Conservation (phyloP, 2,329 filamentous ascomycete species). For the Camillea tinctor region DNA sequence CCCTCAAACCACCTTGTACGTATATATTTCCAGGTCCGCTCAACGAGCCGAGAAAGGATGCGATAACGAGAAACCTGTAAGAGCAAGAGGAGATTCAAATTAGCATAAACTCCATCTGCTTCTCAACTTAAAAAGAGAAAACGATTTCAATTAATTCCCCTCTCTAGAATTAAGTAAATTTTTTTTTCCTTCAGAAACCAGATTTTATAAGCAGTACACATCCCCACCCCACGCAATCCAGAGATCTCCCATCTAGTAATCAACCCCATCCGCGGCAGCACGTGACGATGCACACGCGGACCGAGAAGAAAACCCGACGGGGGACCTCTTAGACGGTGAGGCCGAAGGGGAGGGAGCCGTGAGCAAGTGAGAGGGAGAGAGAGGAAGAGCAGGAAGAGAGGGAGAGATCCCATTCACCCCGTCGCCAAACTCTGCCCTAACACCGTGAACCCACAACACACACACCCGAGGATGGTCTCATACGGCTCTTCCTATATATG, state of each 20-base stretch:
- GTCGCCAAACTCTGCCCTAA: not conserved
- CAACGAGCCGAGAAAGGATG: not conserved
- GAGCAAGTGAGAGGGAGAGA: not conserved
- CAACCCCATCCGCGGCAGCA: slow-evolving; percentile 30
- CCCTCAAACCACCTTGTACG: not conserved
- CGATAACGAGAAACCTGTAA: slow-evolving; percentile 4
- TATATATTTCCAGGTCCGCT: not conserved
- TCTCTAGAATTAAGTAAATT: slow-evolving; percentile 19
- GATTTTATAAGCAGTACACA: slow-evolving; percentile 34
- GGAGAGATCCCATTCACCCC: not conserved
- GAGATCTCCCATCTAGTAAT: slow-evolving; percentile 6
- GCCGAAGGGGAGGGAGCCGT: slow-evolving; percentile 15
- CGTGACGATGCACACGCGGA: slow-evolving; percentile 36
- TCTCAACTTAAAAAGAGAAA: not conserved
- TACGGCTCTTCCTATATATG: slow-evolving; percentile 36
- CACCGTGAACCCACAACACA: too few species aligned
- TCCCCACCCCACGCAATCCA: slow-evolving; percentile 32
- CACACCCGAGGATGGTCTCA: slow-evolving; percentile 31
- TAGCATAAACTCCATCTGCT: not conserved
- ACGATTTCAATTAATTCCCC: too few species aligned
- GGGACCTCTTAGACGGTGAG: slow-evolving; percentile 14
- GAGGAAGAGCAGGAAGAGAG: not conserved
- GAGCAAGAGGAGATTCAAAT: not conserved
- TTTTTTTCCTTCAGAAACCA: slow-evolving; percentile 28
- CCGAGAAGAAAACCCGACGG: slow-evolving; percentile 12